Evolutionary conservation across 306 rosid species (phyloP).

Genomic region (Purshia tridentata): DNA sequence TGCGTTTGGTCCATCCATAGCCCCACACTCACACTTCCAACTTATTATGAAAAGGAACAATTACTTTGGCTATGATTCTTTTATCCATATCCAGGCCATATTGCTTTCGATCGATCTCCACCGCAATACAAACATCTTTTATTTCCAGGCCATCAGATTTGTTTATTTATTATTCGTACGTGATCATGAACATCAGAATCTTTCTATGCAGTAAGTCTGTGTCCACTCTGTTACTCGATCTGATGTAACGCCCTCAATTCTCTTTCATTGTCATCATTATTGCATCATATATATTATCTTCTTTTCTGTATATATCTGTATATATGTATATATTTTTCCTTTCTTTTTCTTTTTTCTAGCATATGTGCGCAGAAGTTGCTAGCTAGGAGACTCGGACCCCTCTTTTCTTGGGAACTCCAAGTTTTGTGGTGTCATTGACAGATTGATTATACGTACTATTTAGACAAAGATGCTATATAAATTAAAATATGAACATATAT

Average conservation of each 20-base stretch:
- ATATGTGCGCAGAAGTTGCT: neutral
- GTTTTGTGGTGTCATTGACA: too few relatives aligned
- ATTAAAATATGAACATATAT: too few relatives aligned
- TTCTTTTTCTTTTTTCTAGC: neutral
- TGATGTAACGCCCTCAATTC: neutral
- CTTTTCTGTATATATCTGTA: neutral
- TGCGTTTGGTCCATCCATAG: too few relatives aligned
- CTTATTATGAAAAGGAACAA: too few relatives aligned
- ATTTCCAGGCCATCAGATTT: neutral
- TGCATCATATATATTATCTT: neutral
- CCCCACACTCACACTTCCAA: too few relatives aligned
- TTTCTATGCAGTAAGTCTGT: neutral
- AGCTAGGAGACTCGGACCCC: neutral
- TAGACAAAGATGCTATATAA: too few relatives aligned
- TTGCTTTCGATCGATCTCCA: neutral
- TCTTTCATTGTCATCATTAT: neutral
- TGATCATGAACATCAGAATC: neutral
- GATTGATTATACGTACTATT: too few relatives aligned
- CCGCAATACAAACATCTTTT: neutral
- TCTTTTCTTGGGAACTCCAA: neutral
- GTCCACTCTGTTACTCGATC: neutral
- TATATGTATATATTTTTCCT: too few relatives aligned
- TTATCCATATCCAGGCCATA: neutral
- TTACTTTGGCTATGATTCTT: neutral
- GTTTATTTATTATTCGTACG: too few relatives aligned